Evolutionary conservation across 257 asterid species (phyloP).

Genomic region (Scutellaria baicalensis): DNA sequence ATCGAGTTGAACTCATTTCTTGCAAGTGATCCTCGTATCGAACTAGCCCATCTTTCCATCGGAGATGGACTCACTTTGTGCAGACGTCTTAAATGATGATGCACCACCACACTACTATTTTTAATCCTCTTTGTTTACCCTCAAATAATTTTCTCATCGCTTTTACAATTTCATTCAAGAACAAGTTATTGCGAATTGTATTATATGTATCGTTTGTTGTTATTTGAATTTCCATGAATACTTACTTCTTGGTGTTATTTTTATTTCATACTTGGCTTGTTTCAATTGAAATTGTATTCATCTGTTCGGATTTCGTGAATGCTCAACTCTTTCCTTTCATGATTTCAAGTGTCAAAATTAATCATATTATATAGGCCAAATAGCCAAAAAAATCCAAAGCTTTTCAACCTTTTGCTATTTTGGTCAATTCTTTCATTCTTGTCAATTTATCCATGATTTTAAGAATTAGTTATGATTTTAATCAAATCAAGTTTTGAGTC

Average conservation of each 20-base stretch:
- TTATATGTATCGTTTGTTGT: not conserved
- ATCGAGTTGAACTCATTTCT: conserved; percentile 39
- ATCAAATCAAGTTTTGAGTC: too few species aligned
- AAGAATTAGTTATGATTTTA: too few species aligned
- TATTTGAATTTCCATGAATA: not conserved
- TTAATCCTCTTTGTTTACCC: not conserved
- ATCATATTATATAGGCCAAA: too few species aligned
- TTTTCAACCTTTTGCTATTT: too few species aligned
- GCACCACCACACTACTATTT: too few species aligned
- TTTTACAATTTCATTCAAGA: not conserved
- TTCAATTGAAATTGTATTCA: not conserved
- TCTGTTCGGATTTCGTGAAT: too few species aligned
- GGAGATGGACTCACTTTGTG: conserved; percentile 70
- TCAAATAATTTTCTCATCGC: not conserved
- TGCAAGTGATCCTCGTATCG: conserved; percentile 46
- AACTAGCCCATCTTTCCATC: conserved; percentile 49
- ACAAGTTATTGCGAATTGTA: not conserved
- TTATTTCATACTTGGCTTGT: not conserved
- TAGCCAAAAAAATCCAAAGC: too few species aligned
- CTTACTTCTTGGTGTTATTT: not conserved
- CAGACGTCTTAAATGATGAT: conserved; percentile 36
- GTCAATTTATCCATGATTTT: too few species aligned
- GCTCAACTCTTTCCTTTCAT: too few species aligned
- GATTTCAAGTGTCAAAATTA: too few species aligned
- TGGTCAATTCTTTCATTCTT: too few species aligned